These are phyloP conservation scores for Litchi chinensis DNA, from an alignment of 345 rosid species.

Conservation along the genomic window DNA sequence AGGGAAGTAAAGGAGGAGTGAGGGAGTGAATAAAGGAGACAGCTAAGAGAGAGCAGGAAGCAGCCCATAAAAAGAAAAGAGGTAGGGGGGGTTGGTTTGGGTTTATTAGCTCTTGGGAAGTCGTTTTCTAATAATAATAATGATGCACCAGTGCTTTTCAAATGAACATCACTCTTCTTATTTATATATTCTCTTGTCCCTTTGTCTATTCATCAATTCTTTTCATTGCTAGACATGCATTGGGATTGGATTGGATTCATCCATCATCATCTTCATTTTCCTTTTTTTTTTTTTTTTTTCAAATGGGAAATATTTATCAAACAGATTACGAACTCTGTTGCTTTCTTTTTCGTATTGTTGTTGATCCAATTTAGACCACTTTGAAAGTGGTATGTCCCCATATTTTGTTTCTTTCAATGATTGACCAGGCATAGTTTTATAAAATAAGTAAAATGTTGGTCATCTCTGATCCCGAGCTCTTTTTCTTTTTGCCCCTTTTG, in stretches of 20 bases:
- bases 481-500: constrained; percentile 37
- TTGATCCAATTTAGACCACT: constrained; percentile 24
- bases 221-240: constrained; percentile 52
- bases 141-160: constrained; percentile 29
- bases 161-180: constrained; percentile 10
- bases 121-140: constrained; percentile 53
- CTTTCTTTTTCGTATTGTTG: constrained; percentile 16
- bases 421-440: constrained; percentile 21
- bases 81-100: not conserved
- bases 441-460: not conserved
- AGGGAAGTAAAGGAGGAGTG: not conserved
- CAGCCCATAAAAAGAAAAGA: constrained; percentile 4
- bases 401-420: constrained; percentile 31
- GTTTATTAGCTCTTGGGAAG: constrained; percentile 34
- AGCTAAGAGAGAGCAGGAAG: constrained; percentile 25
- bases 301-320: too few relatives aligned
- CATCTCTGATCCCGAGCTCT: constrained; percentile 55
- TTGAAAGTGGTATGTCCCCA: constrained; percentile 29
- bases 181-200: constrained; percentile 33
- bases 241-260: constrained; percentile 34
- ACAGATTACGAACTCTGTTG: too few relatives aligned
- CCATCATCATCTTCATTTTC: constrained; percentile 29
- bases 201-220: constrained; percentile 41
- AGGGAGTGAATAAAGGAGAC: constrained; percentile 23
- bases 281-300: too few relatives aligned